Evolutionary conservation across 306 rosid species (phyloP).

Genomic region (Corylus heterophylla): DNA sequence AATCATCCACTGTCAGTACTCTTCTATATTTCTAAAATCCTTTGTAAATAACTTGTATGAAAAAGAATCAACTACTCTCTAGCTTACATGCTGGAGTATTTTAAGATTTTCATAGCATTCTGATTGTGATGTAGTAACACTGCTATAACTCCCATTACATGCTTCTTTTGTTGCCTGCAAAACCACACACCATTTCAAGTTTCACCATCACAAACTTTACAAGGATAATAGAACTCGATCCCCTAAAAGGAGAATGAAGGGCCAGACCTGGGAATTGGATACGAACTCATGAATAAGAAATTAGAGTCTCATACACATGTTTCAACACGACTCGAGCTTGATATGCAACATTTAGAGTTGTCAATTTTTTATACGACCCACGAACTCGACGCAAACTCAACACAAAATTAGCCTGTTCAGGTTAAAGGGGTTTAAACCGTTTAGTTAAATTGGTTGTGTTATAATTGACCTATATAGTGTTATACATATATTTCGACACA

Average conservation of each 20-base stretch:
- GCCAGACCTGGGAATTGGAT: no score
- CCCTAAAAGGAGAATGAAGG: not conserved
- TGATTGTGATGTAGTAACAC: not conserved
- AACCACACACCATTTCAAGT: not conserved
- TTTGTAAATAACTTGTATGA: not conserved
- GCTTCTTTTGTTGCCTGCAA: conserved; percentile 24
- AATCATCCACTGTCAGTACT: not conserved
- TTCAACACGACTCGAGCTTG: no score
- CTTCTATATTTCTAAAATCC: not conserved
- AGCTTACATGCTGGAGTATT: conserved; percentile 6
- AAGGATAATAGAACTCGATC: not conserved
- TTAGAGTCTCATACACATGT: no score
- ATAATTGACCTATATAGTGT: no score
- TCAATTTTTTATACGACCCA: no score
- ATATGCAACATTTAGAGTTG: no score
- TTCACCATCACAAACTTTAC: not conserved
- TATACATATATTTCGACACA: no score
- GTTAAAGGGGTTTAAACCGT: no score
- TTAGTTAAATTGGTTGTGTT: no score
- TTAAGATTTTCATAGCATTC: conserved; percentile 22
- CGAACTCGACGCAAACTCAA: no score
- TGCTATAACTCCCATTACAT: conserved; percentile 1
- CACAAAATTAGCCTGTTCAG: no score
- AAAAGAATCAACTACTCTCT: not conserved
- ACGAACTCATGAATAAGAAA: no score